Conservation (phyloP, 2,329 filamentous ascomycete genomes). For the Penicillium brasilianum region DNA sequence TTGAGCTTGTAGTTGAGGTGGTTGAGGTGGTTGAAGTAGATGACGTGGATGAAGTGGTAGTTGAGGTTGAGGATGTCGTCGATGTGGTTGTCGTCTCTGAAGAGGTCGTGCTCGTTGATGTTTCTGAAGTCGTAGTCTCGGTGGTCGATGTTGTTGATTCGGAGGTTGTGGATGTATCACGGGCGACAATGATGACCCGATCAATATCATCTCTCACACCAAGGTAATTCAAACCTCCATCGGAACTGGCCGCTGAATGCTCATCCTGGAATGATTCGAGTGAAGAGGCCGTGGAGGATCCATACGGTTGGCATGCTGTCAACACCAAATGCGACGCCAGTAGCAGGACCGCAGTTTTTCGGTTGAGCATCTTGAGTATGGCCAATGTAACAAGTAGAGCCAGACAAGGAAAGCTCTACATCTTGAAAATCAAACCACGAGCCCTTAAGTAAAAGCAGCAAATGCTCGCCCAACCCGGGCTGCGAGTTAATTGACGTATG, state of each 20-base stretch:
- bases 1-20: slow-evolving; percentile 1
- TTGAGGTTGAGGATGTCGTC: neutral
- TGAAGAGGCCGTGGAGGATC: neutral
- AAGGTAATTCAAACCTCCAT: neutral
- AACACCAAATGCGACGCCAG: neutral
- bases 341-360: neutral
- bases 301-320: neutral
- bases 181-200: slow-evolving; percentile 5
- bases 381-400: neutral
- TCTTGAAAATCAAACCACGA: neutral
- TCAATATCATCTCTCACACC: slow-evolving; percentile 1
- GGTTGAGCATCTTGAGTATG: neutral
- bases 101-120: slow-evolving; percentile 1
- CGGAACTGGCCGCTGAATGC: neutral
- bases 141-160: slow-evolving; percentile 9
- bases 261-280: neutral
- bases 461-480: neutral
- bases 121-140: slow-evolving; percentile 7
- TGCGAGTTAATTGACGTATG: slow-evolving; percentile 3
- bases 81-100: slow-evolving; percentile 9
- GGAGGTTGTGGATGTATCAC: slow-evolving; percentile 8
- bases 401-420: neutral
- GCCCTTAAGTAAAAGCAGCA: neutral
- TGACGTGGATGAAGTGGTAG: neutral
- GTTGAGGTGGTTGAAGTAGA: neutral